Evolutionary conservation across 345 rosid species (phyloP).

Genomic region (Rhodomyrtus tomentosa): DNA sequence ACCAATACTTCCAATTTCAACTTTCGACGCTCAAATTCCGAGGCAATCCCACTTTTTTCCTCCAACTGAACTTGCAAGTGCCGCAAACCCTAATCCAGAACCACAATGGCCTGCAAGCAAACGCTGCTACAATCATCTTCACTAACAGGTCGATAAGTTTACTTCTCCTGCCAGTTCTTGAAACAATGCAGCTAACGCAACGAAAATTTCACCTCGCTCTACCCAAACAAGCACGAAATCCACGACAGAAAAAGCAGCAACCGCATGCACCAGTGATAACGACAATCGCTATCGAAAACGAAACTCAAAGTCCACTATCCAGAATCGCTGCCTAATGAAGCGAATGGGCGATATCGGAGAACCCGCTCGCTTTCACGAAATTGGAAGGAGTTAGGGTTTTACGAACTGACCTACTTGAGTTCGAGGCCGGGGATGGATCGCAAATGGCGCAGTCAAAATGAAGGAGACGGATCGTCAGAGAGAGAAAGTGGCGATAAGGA

Average conservation of each 20-base stretch:
- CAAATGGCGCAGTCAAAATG: neutral
- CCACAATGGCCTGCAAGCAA: neutral
- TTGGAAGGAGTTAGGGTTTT: neutral
- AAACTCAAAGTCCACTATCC: neutral
- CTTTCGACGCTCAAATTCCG: neutral
- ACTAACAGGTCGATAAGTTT: neutral
- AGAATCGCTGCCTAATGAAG: neutral
- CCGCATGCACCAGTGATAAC: neutral
- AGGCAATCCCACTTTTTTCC: neutral
- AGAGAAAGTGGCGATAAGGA: neutral
- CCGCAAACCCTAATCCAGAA: neutral
- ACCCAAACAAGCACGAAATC: neutral
- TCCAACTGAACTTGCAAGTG: neutral
- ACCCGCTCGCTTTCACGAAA: neutral
- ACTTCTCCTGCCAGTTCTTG: neutral
- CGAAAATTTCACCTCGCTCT: neutral
- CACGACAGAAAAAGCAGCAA: neutral
- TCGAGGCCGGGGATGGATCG: neutral
- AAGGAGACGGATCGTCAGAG: neutral
- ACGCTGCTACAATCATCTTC: neutral
- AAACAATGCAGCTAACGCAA: neutral
- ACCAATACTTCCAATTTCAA: neutral
- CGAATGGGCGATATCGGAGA: neutral
- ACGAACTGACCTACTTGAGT: neutral
- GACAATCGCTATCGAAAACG: neutral